These are phyloP conservation scores for Alopecurus myosuroides DNA, from an alignment of 176 grass and related monocot genomes.

Conservation along the genomic window DNA sequence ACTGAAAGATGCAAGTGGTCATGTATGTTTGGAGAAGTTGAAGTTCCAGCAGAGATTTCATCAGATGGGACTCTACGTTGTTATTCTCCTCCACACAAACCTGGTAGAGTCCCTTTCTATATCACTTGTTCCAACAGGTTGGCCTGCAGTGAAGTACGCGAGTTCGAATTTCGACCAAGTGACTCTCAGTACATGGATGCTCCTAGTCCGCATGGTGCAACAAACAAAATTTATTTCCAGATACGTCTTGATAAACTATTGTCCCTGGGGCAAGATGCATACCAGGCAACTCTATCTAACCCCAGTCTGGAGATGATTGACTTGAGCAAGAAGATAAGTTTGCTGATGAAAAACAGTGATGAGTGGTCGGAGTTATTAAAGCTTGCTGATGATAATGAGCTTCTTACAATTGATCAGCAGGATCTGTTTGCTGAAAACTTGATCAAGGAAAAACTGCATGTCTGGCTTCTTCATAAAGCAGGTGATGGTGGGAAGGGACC, in stretches of 20 bases:
- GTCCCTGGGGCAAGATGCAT: conserved; percentile 44
- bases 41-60: conserved; percentile 72
- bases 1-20: conserved; percentile 61
- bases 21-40: conserved; percentile 97
- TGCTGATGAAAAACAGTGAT: conserved; percentile 62
- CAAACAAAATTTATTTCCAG: conserved; percentile 59
- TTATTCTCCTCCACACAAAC: conserved; percentile 54
- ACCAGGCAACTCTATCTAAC: conserved; percentile 45
- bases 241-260: conserved; percentile 68
- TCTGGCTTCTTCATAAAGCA: conserved; percentile 83
- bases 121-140: conserved; percentile 82
- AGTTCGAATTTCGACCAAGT: conserved; percentile 74
- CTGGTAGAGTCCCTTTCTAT: conserved; percentile 83
- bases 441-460: conserved; percentile 66
- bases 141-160: conserved; percentile 88
- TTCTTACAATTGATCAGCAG: conserved; percentile 35
- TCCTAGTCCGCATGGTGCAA: conserved; percentile 41
- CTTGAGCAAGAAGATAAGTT: conserved; percentile 67
- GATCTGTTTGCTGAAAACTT: conserved; percentile 60
- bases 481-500: conserved; percentile 55
- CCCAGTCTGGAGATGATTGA: conserved; percentile 43
- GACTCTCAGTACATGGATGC: conserved; percentile 51
- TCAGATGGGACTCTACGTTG: conserved; percentile 50
- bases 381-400: conserved; percentile 45
- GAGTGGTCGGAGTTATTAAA: conserved; percentile 79